A percentile compares a stretch with the other conserved stretches of the same genome.
These are phyloP conservation scores for Aureobasidium sp. DNA, from an alignment of 2,329 filamentous ascomycete genomes.

Conservation along the genomic window DNA sequence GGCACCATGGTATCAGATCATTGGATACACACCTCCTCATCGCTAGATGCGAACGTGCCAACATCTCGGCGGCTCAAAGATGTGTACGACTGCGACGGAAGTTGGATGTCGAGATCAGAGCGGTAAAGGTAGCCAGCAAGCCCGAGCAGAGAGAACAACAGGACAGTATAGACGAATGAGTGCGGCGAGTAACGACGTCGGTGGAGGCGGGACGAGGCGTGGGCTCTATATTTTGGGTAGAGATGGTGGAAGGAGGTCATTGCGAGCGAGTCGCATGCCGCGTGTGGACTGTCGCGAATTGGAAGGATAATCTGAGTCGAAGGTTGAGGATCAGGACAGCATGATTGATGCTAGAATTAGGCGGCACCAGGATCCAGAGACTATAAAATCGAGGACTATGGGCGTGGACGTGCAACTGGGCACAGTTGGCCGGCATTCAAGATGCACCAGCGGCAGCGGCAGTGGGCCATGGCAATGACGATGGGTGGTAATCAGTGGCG, in stretches of 20 bases:
- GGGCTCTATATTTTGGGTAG: background rate
- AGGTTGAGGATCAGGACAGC: background rate
- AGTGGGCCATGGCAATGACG: background rate
- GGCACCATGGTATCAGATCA: background rate
- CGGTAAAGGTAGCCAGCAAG: slow-evolving; percentile 11
- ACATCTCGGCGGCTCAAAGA: background rate
- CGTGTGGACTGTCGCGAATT: background rate
- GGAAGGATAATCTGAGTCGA: background rate
- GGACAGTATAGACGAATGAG: slow-evolving; percentile 19
- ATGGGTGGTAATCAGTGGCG: background rate
- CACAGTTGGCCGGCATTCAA: background rate
- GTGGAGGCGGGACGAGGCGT: background rate
- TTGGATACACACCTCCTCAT: slow-evolving; percentile 30
- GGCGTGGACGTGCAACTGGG: background rate
- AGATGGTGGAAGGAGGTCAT: background rate
- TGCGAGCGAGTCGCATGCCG: slow-evolving; percentile 3
- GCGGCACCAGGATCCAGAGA: background rate
- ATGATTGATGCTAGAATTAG: background rate
- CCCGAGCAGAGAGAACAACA: slow-evolving; percentile 14
- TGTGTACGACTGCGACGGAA: background rate
- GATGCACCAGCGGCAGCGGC: background rate
- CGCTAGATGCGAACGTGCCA: slow-evolving; percentile 19
- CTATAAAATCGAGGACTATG: background rate
- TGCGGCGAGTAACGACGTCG: slow-evolving; percentile 6
- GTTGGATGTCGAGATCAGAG: background rate